Conservation (phyloP, 2,329 filamentous ascomycete genomes). For the Fusarium praegraminearum region DNA sequence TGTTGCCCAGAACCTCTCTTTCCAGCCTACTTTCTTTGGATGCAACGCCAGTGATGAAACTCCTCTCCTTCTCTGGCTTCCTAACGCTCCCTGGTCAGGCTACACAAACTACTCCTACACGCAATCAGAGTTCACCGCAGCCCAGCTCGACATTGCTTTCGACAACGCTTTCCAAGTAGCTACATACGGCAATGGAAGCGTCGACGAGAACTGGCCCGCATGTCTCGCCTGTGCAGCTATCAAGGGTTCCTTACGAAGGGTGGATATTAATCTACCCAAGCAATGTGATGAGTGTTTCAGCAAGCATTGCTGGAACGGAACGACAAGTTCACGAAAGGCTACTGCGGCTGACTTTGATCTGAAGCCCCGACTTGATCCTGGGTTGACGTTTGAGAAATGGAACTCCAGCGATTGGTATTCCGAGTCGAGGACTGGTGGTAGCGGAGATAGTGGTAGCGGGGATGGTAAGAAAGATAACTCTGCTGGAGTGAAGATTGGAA, state of each 20-base stretch:
- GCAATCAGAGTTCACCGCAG: constrained; percentile 41
- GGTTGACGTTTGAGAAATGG: constrained; percentile 43
- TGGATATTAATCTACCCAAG: constrained; percentile 31
- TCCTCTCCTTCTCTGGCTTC: constrained; percentile 48
- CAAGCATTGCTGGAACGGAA: constrained; percentile 47
- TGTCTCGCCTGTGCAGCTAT: constrained; percentile 87
- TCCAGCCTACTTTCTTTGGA: constrained; percentile 49
- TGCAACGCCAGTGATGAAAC: constrained; percentile 40
- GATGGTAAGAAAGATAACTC: not conserved
- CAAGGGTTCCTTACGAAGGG: constrained; percentile 69
- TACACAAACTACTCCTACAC: constrained; percentile 47
- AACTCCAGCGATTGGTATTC: constrained; percentile 36
- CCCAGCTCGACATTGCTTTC: constrained; percentile 42
- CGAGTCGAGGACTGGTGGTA: not conserved
- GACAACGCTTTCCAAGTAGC: constrained; percentile 82
- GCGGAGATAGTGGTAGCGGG: not conserved
- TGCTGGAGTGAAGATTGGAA: not conserved
- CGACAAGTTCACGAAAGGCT: constrained; percentile 16
- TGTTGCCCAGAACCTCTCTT: constrained; percentile 42
- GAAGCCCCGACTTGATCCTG: constrained; percentile 35
- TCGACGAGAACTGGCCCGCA: constrained; percentile 76
- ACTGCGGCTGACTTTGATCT: constrained; percentile 36
- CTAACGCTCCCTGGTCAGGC: constrained; percentile 48
- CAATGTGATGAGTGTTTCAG: constrained; percentile 46
- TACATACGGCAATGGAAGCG: constrained; percentile 80